Conservation (phyloP, 805 yeast genomes). For the Metschnikowia santaceciliae region DNA sequence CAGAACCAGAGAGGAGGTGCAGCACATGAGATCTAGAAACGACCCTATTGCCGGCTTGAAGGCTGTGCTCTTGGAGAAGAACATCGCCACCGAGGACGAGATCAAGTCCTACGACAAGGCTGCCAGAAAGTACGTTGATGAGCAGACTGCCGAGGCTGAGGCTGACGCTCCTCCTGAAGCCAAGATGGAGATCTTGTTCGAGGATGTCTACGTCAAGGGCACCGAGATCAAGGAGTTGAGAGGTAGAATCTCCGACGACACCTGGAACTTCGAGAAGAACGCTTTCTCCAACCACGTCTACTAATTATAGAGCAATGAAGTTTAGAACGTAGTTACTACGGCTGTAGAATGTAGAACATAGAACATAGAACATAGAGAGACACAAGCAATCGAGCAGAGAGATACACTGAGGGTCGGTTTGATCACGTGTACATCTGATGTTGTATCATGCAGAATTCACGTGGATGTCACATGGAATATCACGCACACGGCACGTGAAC, state of each 20-base stretch:
- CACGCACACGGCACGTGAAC: not conserved
- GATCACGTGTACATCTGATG: not conserved
- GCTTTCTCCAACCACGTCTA: constrained; percentile 45
- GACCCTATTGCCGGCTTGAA: constrained; percentile 97
- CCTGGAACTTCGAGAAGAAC: constrained; percentile 72
- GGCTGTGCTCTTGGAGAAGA: constrained; percentile 75
- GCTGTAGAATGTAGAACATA: too few species aligned
- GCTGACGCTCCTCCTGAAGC: constrained; percentile 94
- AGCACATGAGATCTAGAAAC: constrained; percentile 97
- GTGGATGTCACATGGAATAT: not conserved
- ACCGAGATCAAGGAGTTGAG: constrained; percentile 88
- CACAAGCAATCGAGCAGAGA: not conserved
- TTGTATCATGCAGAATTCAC: too few species aligned
- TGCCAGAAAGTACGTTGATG: constrained; percentile 92
- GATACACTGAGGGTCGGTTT: not conserved
- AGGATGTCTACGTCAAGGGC: constrained; percentile 95
- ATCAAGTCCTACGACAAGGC: constrained; percentile 92
- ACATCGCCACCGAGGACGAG: constrained; percentile 90
- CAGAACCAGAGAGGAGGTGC: constrained; percentile 99
- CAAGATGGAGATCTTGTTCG: constrained; percentile 88
- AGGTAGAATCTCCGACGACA: constrained; percentile 95
- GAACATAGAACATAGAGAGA: not conserved
- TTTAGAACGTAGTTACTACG: too few species aligned
- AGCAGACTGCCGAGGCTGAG: constrained; percentile 91
- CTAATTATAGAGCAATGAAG: constrained; percentile 19